Evolutionary conservation across 2,329 filamentous ascomycete species (phyloP).

Genomic region (Arthrobotrys megalospora): DNA sequence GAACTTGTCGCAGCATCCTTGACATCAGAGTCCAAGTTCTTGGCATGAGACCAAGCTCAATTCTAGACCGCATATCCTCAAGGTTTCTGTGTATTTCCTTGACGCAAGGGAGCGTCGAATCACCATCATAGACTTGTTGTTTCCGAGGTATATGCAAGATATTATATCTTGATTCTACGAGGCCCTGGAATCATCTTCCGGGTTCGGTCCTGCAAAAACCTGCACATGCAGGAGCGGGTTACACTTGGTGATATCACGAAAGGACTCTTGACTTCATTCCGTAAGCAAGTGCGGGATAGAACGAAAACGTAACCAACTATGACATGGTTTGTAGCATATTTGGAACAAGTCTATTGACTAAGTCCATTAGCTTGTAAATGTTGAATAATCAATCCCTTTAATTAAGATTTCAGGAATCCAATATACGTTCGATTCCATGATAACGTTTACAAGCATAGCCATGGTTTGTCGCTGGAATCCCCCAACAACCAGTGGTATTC

Average conservation of each 20-base stretch:
- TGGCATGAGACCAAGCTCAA: slow-evolving; percentile 13
- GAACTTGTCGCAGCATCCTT: slow-evolving; percentile 19
- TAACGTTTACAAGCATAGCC: slow-evolving; percentile 28
- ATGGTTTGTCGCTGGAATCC: background rate
- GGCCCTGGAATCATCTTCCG: slow-evolving; percentile 39
- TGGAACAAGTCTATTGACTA: slow-evolving; percentile 19
- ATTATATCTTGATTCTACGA: slow-evolving; percentile 13
- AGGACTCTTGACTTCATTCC: slow-evolving; percentile 9
- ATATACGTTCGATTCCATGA: slow-evolving; percentile 1
- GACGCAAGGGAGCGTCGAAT: slow-evolving; percentile 18
- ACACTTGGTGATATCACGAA: slow-evolving; percentile 43
- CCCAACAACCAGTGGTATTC: background rate
- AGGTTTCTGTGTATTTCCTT: slow-evolving; percentile 3
- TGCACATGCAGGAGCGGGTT: slow-evolving; percentile 23
- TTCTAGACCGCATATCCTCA: background rate
- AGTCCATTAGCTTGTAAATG: background rate
- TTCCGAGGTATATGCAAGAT: background rate
- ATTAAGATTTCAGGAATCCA: slow-evolving; percentile 10
- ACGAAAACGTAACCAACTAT: slow-evolving; percentile 11
- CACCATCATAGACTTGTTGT: background rate
- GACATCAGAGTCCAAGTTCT: background rate
- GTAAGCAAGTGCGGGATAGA: slow-evolving; percentile 11
- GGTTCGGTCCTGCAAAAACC: slow-evolving; percentile 10
- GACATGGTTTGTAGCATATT: slow-evolving; percentile 23
- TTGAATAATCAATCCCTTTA: slow-evolving; percentile 11